A percentile compares a stretch with the other conserved stretches of the same genome.
Conservation (phyloP, 1,139 yeast species). For the Nadsonia commutata region DNA sequence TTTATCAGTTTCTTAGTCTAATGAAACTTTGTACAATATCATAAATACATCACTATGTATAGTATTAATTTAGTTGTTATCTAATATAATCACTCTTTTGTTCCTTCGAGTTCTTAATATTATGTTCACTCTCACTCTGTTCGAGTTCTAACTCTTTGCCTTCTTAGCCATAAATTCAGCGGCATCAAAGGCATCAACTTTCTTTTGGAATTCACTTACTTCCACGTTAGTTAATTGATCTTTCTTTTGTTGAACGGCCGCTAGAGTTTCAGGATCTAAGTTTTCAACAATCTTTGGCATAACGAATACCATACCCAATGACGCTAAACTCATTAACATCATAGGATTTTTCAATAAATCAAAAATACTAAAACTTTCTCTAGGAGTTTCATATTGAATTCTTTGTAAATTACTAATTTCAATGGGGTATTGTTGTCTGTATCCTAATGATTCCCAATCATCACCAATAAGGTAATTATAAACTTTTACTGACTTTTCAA, state of each 20-base stretch:
- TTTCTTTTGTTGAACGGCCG: slow-evolving; percentile 18
- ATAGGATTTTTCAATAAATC: slow-evolving; percentile 24
- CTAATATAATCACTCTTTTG: neutral
- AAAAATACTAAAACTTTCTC: slow-evolving; percentile 21
- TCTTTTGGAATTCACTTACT: slow-evolving; percentile 12
- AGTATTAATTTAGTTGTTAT: no score
- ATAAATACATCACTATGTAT: no score
- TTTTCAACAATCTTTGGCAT: slow-evolving; percentile 21
- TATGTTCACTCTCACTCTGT: slow-evolving; percentile 9
- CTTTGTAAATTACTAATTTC: slow-evolving; percentile 10
- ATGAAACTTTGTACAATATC: no score
- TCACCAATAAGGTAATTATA: slow-evolving; percentile 19
- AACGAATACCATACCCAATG: slow-evolving; percentile 21
- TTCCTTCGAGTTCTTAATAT: slow-evolving; percentile 5
- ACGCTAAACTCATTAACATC: slow-evolving; percentile 22
- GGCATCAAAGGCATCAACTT: slow-evolving; percentile 17
- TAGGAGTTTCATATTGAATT: slow-evolving; percentile 12
- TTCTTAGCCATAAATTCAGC: slow-evolving; percentile 17
- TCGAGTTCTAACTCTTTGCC: slow-evolving; percentile 7
- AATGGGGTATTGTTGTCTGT: slow-evolving; percentile 19
- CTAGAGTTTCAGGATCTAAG: slow-evolving; percentile 24
- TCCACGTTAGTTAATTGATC: slow-evolving; percentile 3
- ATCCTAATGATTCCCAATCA: slow-evolving; percentile 18
- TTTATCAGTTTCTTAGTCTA: no score
- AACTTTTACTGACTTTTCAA: slow-evolving; percentile 12